A percentile compares a stretch with the other conserved stretches of the same genome.
Evolutionary conservation across 495 filamentous ascomycete species (phyloP).

Genomic region (Trichoderma parareesei): DNA sequence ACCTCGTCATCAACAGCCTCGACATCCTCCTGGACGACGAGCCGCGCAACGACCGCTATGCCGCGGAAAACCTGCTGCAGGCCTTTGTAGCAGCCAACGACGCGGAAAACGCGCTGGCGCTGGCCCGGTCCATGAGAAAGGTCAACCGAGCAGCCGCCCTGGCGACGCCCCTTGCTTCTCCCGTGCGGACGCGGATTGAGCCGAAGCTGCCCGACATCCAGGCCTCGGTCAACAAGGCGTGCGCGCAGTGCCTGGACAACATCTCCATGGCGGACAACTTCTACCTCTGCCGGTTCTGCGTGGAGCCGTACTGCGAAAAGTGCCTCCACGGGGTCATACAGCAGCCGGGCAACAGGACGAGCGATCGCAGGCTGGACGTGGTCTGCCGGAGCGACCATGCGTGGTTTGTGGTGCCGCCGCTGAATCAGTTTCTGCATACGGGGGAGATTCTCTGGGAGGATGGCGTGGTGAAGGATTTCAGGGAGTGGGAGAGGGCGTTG

Average conservation of each 20-base stretch:
- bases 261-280: background rate
- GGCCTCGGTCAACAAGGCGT: background rate
- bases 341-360: background rate
- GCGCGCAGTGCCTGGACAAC: conserved; percentile 11
- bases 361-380: background rate
- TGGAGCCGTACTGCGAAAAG: background rate
- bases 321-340: conserved; percentile 3
- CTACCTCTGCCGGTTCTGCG: conserved; percentile 6
- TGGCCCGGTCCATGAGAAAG: conserved; percentile 8
- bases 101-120: conserved; percentile 7
- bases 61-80: conserved; percentile 8
- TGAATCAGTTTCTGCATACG: conserved; percentile 5
- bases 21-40: conserved; percentile 13
- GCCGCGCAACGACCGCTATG: conserved; percentile 11
- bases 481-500: conserved; percentile 6
- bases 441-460: conserved; percentile 10
- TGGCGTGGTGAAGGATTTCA: conserved; percentile 2
- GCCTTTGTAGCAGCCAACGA: conserved; percentile 10
- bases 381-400: conserved; percentile 11
- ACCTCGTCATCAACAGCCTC: conserved; percentile 3
- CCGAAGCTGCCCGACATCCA: conserved; percentile 13
- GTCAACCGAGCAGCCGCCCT: background rate
- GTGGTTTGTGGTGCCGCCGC: conserved; percentile 11
- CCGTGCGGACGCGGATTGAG: conserved; percentile 6
- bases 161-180: background rate